These are phyloP conservation scores for Puccinia sorghi DNA, from an alignment of 1,284 basidiomycete species.

Conservation along the genomic window DNA sequence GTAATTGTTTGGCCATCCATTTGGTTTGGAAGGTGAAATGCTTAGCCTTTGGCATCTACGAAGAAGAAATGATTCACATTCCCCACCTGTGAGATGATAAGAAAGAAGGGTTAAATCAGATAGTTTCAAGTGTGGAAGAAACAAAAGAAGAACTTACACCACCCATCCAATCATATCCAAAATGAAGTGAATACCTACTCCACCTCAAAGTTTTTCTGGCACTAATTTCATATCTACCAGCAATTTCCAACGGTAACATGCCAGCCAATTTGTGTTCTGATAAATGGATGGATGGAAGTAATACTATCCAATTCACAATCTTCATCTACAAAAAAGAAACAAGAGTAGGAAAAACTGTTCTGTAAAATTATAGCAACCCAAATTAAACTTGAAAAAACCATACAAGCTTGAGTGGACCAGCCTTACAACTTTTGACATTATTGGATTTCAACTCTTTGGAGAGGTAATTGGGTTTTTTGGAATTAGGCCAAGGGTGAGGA, in stretches of 20 bases:
- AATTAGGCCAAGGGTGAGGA: not conserved
- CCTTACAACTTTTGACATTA: not conserved
- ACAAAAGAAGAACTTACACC: too few species aligned
- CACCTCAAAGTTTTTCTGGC: too few species aligned
- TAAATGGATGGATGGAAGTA: not conserved
- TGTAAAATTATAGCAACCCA: too few species aligned
- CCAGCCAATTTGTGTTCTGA: not conserved
- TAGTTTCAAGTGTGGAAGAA: not conserved
- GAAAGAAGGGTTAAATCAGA: not conserved
- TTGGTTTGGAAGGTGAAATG: constrained; percentile 1
- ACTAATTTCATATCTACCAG: too few species aligned
- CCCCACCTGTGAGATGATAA: not conserved
- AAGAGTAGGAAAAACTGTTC: too few species aligned
- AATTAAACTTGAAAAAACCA: not conserved
- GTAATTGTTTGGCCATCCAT: not conserved
- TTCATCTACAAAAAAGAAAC: too few species aligned
- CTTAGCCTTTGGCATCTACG: not conserved
- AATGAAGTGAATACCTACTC: too few species aligned
- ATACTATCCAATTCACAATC: too few species aligned
- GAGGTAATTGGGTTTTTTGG: not conserved
- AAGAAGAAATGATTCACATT: not conserved
- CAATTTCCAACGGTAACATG: too few species aligned
- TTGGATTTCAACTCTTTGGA: not conserved
- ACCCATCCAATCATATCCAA: too few species aligned
- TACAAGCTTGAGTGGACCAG: not conserved